Conservation (phyloP, 2,329 filamentous ascomycete species). For the Trichoderma atroviride region DNA sequence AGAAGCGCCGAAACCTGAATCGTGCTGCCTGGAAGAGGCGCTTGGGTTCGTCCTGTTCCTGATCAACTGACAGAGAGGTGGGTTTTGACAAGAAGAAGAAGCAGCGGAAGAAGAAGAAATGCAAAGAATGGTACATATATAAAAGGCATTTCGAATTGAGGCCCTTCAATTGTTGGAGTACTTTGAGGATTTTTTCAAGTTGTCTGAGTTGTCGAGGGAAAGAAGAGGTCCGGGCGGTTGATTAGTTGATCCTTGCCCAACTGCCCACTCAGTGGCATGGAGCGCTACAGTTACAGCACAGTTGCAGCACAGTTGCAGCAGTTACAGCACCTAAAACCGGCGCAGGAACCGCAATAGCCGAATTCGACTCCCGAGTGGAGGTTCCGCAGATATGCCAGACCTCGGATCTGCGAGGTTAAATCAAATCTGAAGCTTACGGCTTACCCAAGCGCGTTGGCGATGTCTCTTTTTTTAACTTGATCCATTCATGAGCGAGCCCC, state of each 20-base stretch:
- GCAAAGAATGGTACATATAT: neutral
- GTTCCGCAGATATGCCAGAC: neutral
- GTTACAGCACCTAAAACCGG: neutral
- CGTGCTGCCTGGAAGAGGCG: neutral
- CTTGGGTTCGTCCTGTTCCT: neutral
- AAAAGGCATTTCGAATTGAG: no score
- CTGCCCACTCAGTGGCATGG: no score
- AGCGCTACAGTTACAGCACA: neutral
- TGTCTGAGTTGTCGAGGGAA: neutral
- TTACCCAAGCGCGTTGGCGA: neutral
- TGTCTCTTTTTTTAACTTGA: neutral
- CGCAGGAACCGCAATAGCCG: conserved; percentile 4
- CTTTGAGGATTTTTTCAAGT: neutral
- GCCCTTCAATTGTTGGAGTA: neutral
- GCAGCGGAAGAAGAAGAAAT: neutral
- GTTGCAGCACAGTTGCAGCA: no score
- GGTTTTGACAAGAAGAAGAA: neutral
- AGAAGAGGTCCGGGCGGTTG: neutral
- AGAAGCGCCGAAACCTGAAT: neutral
- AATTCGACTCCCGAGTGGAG: neutral
- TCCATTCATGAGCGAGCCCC: neutral
- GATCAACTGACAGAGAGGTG: neutral
- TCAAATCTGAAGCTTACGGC: neutral
- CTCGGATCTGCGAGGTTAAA: neutral
- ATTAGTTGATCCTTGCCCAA: neutral